Conservation (phyloP, 495 filamentous ascomycete species). For the Daldinia loculata region DNA sequence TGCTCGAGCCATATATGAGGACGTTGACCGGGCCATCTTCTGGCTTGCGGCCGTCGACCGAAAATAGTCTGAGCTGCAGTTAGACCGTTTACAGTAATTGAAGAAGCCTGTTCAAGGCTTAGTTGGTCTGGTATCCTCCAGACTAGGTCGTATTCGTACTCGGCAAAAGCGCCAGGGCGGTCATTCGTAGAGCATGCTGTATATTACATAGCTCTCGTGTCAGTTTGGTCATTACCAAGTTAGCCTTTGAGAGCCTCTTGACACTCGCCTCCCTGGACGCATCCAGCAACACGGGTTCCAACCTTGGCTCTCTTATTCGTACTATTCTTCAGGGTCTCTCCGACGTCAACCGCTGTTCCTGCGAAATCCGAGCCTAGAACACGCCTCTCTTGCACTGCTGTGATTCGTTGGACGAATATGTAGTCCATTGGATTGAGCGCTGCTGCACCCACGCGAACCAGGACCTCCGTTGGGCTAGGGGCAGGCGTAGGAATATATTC, state of each 20-base stretch:
- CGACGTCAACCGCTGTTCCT: slow-evolving; percentile 49
- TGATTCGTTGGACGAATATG: slow-evolving; percentile 46
- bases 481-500: slow-evolving; percentile 38
- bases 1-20: slow-evolving; percentile 55
- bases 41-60: slow-evolving; percentile 16
- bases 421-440: slow-evolving; percentile 56
- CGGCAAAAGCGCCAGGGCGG: slow-evolving; percentile 54
- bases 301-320: neutral
- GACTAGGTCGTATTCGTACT: slow-evolving; percentile 49
- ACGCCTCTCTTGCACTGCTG: slow-evolving; percentile 38
- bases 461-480: slow-evolving; percentile 44
- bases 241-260: neutral
- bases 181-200: slow-evolving; percentile 49
- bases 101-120: slow-evolving; percentile 42
- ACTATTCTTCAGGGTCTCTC: neutral
- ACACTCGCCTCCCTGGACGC: slow-evolving; percentile 33
- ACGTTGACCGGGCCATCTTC: slow-evolving; percentile 22
- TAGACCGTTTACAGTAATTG: slow-evolving; percentile 44
- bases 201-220: neutral
- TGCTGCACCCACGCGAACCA: slow-evolving; percentile 55
- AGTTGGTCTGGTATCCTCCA: slow-evolving; percentile 42
- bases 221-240: neutral
- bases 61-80: slow-evolving; percentile 50
- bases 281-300: slow-evolving; percentile 15
- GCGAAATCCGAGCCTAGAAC: slow-evolving; percentile 59